Evolutionary conservation across 1,284 basidiomycete species (phyloP), one percentile per base, ranked within the genome.

Genomic region (Rugosomyces carneus): DNA sequence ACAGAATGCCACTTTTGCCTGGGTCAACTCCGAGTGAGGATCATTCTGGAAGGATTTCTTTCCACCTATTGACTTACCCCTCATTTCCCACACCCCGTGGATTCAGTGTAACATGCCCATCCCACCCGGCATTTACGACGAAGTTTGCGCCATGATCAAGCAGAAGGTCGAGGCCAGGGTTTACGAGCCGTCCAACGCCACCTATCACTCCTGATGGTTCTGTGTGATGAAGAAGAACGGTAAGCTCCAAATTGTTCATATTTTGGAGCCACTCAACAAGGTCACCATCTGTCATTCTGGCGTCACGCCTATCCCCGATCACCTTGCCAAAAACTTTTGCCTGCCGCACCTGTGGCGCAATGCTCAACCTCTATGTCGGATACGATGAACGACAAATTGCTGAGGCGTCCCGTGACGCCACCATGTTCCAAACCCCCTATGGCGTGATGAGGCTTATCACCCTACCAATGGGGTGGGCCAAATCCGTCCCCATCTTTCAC

Each of bases 381-480:
- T 64, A 59, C 42, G 59, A 66, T 44, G 56, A 64, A 27, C 34
- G 59, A 0, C 18, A 42, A 2, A 43, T 71, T 1, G 57, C 49
- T 0, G 37, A 49, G 21, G 4, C 18, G 1, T 67, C 63, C 0
- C 37, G 63, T 1, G 65, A 70, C 37, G n/a, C n/a, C n/a, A n/a
- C n/a, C n/a, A n/a, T 36, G 0, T 64, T 64, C 37, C 56, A 54
- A 23, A 59, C 58, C 0, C 61, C 57, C 0, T 49, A 57, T 7
- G 55, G 59, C 0, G 51, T 50, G 0, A 37, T 59, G 1, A 34
- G 45, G 3, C 47, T 62, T 1, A 57, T 57, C 10, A 57, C 52
- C 0, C 46, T 71, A 0, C 69, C 67, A 0, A 68, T 67, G 66
- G 69, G 70, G 0, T 72, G 60, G 60, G 69, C 67, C 0, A 69